Base-by-base conservation (phyloP, 352 stramenopile genomes). In the Pythium phragmiticola region DNA sequence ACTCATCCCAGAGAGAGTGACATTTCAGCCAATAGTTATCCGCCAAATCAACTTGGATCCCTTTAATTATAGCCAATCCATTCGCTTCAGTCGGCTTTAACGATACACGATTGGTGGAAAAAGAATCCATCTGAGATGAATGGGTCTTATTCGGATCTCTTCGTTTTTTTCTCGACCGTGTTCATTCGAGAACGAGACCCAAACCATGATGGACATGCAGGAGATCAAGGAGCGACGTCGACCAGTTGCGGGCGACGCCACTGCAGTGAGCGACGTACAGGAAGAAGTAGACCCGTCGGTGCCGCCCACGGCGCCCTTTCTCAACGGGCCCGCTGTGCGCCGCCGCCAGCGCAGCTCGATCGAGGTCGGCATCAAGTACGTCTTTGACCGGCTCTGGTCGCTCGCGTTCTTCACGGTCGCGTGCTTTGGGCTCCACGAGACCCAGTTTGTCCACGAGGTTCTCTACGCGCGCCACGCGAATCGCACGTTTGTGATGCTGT, bases 191-290 rank as follows among this genome's bases (percentile, higher is more conserved):
- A 57, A 19, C 57, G 43, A 65, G 7, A 23, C 19, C 6, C 28
- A 30, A 26, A 73, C 47, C 23, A 86, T 85, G 76, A 85, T 84
- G 78, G 58, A 79, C 26, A 84, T 87, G 75, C 80, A 84, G 61
- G 77, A 86, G 42, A 63, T 85, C 56, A 84, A 76, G 58, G 72
- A 74, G 66, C 79, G 79, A 23, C 71, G 67, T 23, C 70, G 52
- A 69, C 11, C 11, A 37, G 61, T 21, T 13, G 45, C 17, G 12
- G 26, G 39, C 26, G 49, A 45, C 37, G 50, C 17, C n/a, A 30
- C 17, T 19, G 36, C 14, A 30, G 26, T 1, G 37, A 42, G 9
- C 2, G 41, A 56, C 2, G 51, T 36, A 0, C 58, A 70, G 5
- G 57, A 68, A 6, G 80, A 85, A 57, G 73, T 70, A 16, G 80